Evolutionary conservation across 441 rosid genomes (phyloP), one percentile per base, ranked within the genome.

Genomic region (Isatis lusitanica): DNA sequence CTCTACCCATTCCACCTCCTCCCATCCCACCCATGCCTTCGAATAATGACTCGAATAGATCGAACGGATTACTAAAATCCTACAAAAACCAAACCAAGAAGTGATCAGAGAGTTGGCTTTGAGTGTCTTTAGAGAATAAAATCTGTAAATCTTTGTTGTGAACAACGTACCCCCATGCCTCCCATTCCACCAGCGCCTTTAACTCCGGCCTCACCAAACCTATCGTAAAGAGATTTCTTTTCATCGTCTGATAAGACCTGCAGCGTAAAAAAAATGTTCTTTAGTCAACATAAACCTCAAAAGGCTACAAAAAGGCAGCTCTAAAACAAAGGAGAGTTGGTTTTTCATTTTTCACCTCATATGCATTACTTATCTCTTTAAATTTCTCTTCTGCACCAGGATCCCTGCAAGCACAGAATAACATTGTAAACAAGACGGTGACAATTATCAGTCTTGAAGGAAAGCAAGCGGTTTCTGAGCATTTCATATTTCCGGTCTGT

Each of bases 51-150:
- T 95, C 99, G 46, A 92, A 95, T 75, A 91, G 75, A 87, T 95
- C 97, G 35, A 94, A 92, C 6, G 99, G 97, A 80, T 93, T 93
- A 83, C 95, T 95, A 81, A 91, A 93, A 78, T 91, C 99, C 97
- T 95, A 86, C 40, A 18, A 74, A 52, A 74, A 17, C 6, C 17
- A 53, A 55, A 74, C 43, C 63, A 75, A 35, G 10, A 70, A 74
- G 58, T 43, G 13, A 42, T 43, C 17, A 68, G 51, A 62, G 69
- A 24, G 58, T 9, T 75, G 35, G 30, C 15, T 67, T 63, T 2
- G 7, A 73, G 33, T 31, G 24, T 33, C 56, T 10, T 11, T 56
- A 47, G 13, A 66, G 72, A 74, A 66, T 18, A 6, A 24, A 12
- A 61, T 62, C 16, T 44, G 36, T 26, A 28, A 12, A 16, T 6